These are phyloP conservation scores for Ganoderma multipileum DNA, from an alignment of 1,284 basidiomycete species.

Conservation along the genomic window DNA sequence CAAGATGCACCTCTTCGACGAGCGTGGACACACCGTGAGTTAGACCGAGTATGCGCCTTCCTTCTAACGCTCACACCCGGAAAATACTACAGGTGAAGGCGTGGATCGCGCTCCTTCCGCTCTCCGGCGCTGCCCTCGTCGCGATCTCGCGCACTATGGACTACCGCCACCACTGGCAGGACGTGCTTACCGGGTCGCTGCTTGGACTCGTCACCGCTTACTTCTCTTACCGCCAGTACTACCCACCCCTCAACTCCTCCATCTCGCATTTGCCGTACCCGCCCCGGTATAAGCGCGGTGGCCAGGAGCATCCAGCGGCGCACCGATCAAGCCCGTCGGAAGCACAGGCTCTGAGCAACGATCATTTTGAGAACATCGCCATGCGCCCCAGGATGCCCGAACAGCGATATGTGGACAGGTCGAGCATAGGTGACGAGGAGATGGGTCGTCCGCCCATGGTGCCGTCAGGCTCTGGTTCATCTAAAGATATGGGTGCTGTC, in stretches of 20 bases:
- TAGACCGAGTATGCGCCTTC: not conserved
- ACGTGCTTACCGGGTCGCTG: constrained; percentile 82
- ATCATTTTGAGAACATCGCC: not conserved
- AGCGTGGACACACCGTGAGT: constrained; percentile 77
- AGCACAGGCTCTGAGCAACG: constrained; percentile 8
- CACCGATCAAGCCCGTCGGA: constrained; percentile 32
- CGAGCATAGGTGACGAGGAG: constrained; percentile 24
- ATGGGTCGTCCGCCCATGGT: not conserved
- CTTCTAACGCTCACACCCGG: constrained; percentile 7
- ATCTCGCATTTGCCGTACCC: constrained; percentile 79
- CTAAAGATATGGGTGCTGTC: not conserved
- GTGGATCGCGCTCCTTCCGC: constrained; percentile 83
- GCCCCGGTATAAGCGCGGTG: constrained; percentile 64
- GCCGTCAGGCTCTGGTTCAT: not conserved
- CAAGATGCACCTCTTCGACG: constrained; percentile 92
- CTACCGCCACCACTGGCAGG: constrained; percentile 88
- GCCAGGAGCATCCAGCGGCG: constrained; percentile 46
- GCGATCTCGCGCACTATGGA: constrained; percentile 94
- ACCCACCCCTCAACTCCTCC: constrained; percentile 64
- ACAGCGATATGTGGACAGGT: constrained; percentile 21
- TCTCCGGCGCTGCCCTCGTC: constrained; percentile 83
- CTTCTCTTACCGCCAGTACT: constrained; percentile 86
- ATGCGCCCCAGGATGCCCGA: constrained; percentile 13
- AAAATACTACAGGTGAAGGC: constrained; percentile 67
- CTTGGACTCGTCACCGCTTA: constrained; percentile 80